These are phyloP conservation scores for Russula brevipes DNA, from an alignment of 768 basidiomycete species.

Conservation along the genomic window DNA sequence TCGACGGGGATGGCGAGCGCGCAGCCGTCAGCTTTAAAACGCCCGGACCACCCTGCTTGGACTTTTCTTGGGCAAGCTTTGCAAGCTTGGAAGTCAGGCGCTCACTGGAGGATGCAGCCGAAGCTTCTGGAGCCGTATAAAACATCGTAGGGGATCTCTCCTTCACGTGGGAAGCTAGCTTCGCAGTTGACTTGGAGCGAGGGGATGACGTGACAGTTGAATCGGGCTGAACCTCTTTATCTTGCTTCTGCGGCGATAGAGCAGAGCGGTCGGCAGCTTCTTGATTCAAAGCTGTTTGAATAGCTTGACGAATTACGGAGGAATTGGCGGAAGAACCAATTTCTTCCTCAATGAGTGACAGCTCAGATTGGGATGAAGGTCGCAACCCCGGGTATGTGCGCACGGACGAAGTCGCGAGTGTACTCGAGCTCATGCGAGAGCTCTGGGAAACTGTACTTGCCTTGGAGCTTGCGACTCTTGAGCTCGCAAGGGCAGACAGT, in stretches of 20 bases:
- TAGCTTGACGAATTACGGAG: conserved; percentile 58
- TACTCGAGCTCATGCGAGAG: conserved; percentile 30
- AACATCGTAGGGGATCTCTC: neutral
- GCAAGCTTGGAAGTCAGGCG: conserved; percentile 62
- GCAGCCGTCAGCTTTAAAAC: conserved; percentile 28
- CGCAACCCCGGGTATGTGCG: conserved; percentile 68
- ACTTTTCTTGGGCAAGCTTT: conserved; percentile 61
- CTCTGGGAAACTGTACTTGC: conserved; percentile 51
- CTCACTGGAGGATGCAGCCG: conserved; percentile 18
- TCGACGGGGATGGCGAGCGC: conserved; percentile 23
- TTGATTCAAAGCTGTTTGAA: conserved; percentile 58
- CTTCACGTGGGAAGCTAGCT: conserved; percentile 11
- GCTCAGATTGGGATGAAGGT: conserved; percentile 54
- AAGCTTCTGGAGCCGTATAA: conserved; percentile 7
- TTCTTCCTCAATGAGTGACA: conserved; percentile 26
- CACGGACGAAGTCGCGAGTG: conserved; percentile 52
- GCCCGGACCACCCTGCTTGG: conserved; percentile 30
- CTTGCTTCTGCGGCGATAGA: conserved; percentile 4
- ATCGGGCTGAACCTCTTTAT: conserved; percentile 17
- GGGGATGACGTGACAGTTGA: conserved; percentile 16
- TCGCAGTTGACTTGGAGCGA: conserved; percentile 20
- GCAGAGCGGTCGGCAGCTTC: conserved; percentile 46
- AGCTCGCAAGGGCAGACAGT: conserved; percentile 62
- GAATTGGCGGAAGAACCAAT: conserved; percentile 44
- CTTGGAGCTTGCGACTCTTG: conserved; percentile 34